Evolutionary conservation across 2,329 filamentous ascomycete genomes (phyloP), one percentile per base, ranked within the genome.

Genomic region (Nigrospora oryzae): DNA sequence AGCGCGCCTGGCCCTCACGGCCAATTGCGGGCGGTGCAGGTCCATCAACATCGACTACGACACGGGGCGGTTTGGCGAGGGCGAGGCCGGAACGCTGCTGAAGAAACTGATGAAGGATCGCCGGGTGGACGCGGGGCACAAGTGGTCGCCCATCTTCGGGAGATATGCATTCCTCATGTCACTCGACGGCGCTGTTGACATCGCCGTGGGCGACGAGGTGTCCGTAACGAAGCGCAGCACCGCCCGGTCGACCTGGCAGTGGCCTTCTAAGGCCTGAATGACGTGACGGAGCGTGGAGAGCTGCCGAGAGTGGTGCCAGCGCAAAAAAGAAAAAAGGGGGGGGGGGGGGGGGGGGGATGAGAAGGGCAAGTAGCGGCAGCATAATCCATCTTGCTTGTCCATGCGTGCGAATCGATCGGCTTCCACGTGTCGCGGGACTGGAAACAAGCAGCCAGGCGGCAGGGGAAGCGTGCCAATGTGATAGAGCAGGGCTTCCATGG

Each of bases 41-140:
- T 85, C 81, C 48, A 66, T 89, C 49, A 88, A 87, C 61, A 76
- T 89, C 46, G 81, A 89, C 64, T 86, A 85, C 57, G 58, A 65
- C 17, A 86, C 79, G 0, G 85, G 85, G 7, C 73, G 71, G 41
- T 65, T 69, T 36, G 78, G 74, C 0, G 64, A 65, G 1, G 79
- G 77, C 2, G 76, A 80, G 54, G 61, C 66, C 33, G 82, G 79
- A n/a, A 68, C 65, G 35, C 72, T 86, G 14, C 65, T 88, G 50
- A 88, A 87, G 68, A 79, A 81, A 55, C 63, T 90, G 54, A 81
- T 81, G 73, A 74, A 70, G 42, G 82, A 89, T 61, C 72, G 86
- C 16, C 73, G 84, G 45, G 83, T 89, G 7, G 85, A 90, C 56
- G 51, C 59, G n/a, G 85, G 85, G 0, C 68, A 68, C 32, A 84